phyloP scores from a whole-genome alignment of 306 rosid species.

The Parietaria judaica region DNA sequence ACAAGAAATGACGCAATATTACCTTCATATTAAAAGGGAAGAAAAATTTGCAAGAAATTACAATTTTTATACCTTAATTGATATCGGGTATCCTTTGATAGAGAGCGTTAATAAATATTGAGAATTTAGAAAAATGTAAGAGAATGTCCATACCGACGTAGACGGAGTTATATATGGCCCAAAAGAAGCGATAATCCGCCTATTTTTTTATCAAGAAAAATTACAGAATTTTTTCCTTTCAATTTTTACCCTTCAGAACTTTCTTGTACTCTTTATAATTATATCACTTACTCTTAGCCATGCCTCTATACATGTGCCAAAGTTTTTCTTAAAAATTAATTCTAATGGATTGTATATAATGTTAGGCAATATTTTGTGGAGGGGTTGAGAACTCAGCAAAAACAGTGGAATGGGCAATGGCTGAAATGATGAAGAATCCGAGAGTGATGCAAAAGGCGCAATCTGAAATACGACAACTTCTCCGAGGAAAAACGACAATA shows the following conservation, averaged over 20 bases:
- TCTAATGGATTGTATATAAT: neutral
- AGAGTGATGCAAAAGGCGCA: neutral
- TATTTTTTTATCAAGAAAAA: no score
- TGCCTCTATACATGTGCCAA: neutral
- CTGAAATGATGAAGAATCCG: neutral
- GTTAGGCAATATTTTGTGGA: neutral
- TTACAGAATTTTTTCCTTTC: no score
- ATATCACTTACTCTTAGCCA: neutral
- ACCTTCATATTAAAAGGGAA: no score
- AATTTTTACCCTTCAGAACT: no score
- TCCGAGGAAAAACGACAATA: neutral
- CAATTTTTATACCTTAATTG: neutral
- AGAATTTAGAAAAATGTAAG: neutral
- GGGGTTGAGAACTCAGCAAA: neutral
- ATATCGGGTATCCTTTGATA: neutral
- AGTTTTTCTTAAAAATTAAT: neutral
- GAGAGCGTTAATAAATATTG: neutral
- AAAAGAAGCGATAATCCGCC: no score
- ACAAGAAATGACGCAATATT: no score
- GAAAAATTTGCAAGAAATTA: neutral
- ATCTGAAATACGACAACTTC: neutral
- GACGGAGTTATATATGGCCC: no score
- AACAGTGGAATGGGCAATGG: neutral
- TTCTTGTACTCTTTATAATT: no score
- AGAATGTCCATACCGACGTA: neutral